These are phyloP conservation scores for Solidago caesia DNA, from an alignment of 129 eudicot species.

Conservation along the genomic window DNA sequence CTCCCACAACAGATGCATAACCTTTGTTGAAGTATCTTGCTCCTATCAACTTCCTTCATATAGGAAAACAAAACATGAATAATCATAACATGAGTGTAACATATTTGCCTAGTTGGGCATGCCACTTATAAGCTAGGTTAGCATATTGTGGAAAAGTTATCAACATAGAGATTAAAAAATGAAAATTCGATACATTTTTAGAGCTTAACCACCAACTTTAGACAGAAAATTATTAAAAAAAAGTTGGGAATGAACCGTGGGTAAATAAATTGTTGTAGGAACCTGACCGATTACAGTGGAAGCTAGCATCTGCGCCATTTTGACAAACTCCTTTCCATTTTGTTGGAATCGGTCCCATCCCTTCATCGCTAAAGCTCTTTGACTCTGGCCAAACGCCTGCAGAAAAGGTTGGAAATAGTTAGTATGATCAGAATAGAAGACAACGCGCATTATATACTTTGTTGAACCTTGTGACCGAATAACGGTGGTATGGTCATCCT, in stretches of 20 bases:
- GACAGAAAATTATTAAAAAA: neutral
- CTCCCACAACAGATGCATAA: slow-evolving; percentile 55
- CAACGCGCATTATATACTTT: neutral
- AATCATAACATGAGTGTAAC: slow-evolving; percentile 2
- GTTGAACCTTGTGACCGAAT: slow-evolving; percentile 2
- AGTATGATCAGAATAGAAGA: neutral
- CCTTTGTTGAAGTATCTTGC: slow-evolving; percentile 94
- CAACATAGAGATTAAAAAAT: neutral
- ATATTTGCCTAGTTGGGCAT: neutral
- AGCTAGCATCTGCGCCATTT: slow-evolving; percentile 54
- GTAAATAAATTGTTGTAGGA: slow-evolving; percentile 23
- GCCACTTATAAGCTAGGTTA: neutral
- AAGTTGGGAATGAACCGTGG: neutral
- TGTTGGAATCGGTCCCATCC: slow-evolving; percentile 71
- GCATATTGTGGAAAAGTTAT: neutral
- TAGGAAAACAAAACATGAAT: slow-evolving; percentile 7
- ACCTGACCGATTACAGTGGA: slow-evolving; percentile 82
- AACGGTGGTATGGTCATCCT: slow-evolving; percentile 3
- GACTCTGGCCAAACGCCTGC: slow-evolving; percentile 97
- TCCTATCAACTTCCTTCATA: slow-evolving; percentile 82
- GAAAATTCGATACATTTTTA: neutral
- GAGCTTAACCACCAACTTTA: neutral
- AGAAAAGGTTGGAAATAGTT: slow-evolving; percentile 14
- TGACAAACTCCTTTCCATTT: slow-evolving; percentile 90
- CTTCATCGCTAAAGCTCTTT: slow-evolving; percentile 83